Conservation (phyloP, 805 yeast genomes). For the Martiniozyma abietophila region DNA sequence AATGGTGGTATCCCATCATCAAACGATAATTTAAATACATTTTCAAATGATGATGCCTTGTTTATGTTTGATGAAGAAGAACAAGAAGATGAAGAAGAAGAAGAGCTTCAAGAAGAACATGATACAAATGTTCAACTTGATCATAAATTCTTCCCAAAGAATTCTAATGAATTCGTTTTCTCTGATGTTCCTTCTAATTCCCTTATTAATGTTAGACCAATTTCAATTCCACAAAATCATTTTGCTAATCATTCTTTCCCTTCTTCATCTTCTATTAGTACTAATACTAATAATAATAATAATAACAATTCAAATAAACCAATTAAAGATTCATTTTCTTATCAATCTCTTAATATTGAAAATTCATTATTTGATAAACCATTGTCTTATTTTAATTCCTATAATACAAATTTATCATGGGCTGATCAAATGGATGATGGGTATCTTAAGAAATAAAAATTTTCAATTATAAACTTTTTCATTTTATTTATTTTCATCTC, state of each 20-base stretch:
- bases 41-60: slow-evolving; percentile 7
- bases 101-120: background rate
- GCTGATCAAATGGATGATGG: too few species aligned
- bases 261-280: background rate
- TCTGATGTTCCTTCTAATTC: background rate
- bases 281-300: background rate
- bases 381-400: too few species aligned
- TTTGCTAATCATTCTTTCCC: too few species aligned
- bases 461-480: too few species aligned
- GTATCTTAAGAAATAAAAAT: too few species aligned
- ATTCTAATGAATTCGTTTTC: background rate
- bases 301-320: background rate
- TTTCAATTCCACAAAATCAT: slow-evolving; percentile 10
- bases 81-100: background rate
- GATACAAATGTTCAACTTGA: too few species aligned
- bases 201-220: slow-evolving; percentile 10
- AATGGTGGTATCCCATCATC: slow-evolving; percentile 9
- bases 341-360: slow-evolving; percentile 8
- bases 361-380: slow-evolving; percentile 14
- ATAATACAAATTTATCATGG: too few species aligned
- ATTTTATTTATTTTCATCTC: too few species aligned
- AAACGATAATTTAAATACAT: slow-evolving; percentile 1
- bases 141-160: background rate
- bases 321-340: background rate
- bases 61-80: slow-evolving; percentile 13